Evolutionary conservation across 805 yeast species (phyloP), one percentile per base, ranked within the genome.

Genomic region (Candida krabiensis): DNA sequence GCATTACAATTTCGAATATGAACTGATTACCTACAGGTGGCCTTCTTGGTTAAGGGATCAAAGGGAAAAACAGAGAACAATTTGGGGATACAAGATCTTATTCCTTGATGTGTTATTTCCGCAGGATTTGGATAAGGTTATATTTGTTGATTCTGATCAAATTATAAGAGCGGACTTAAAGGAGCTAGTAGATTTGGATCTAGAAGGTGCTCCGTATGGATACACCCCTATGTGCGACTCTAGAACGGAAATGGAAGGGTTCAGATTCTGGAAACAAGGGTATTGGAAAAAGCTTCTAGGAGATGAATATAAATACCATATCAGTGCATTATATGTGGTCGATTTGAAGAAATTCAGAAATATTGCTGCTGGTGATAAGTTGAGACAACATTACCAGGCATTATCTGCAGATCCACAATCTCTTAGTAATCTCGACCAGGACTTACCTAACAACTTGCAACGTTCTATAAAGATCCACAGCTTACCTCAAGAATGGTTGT

Each of bases 51-150:
- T 91, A 15, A 73, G 90, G 34, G 72, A 73, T 3, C 98, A 91
- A 62, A 61, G 82, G 25, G 91, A 84, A 47, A 78, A 78, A 52
- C 89, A 83, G 53, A 71, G 96, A 44, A 79, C 81, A 3, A 78
- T 88, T 35, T 86, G 96, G 89, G 96, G 93, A 4, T 86, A 84
- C 56, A 91, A 91, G 59, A 81, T 90, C 24, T 63, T 91, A 35
- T 88, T 91, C 52, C 63, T 89, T 46, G 99, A 91, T 63, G 90
- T 85, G 1, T 56, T 93, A 33, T 88, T 91, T 58, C 98, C 98
- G 1, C 82, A 75, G 46, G 77, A 77, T 37, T 68, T 91, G 16
- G 77, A 79, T 2, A 81, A 82, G 38, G 80, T 91, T 3, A 79
- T 91, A 5, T 90, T 86, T 63, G 86, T 93, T 33, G 96, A 88